phyloP scores from a whole-genome alignment of 148 eudicot species.

The Chenopodium suecicum region DNA sequence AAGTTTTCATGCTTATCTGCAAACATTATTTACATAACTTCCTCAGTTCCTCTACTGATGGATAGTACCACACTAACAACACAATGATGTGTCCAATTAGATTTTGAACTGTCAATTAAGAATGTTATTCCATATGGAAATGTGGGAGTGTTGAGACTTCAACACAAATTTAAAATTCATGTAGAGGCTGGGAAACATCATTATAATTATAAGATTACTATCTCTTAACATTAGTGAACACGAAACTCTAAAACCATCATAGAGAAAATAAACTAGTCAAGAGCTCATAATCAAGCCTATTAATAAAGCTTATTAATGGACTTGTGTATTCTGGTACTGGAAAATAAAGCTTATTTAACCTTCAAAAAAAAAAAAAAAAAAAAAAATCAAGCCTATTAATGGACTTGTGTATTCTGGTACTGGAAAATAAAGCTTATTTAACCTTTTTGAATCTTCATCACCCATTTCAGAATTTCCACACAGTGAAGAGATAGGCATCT shows the following conservation, averaged over 20 bases:
- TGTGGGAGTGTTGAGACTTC: background rate
- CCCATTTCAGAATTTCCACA: constrained; percentile 28
- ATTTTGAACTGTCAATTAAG: background rate
- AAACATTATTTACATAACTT: background rate
- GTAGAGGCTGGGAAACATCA: background rate
- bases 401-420: background rate
- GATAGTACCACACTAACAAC: background rate
- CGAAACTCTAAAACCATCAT: background rate
- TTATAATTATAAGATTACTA: background rate
- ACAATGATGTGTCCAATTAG: background rate
- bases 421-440: constrained; percentile 8
- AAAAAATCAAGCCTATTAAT: background rate
- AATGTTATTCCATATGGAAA: background rate
- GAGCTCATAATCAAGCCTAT: background rate
- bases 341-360: constrained; percentile 33
- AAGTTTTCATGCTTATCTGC: background rate
- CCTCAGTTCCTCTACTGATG: background rate
- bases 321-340: background rate
- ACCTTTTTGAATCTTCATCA: constrained; percentile 44
- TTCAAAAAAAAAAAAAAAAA: background rate
- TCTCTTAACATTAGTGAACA: background rate
- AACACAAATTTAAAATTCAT: no score
- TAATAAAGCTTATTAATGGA: background rate
- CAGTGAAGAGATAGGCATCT: constrained; percentile 42
- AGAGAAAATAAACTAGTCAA: background rate